Evolutionary conservation across 2,329 filamentous ascomycete species (phyloP), one percentile per base, ranked within the genome.

Genomic region (Cryphonectria japonica): DNA sequence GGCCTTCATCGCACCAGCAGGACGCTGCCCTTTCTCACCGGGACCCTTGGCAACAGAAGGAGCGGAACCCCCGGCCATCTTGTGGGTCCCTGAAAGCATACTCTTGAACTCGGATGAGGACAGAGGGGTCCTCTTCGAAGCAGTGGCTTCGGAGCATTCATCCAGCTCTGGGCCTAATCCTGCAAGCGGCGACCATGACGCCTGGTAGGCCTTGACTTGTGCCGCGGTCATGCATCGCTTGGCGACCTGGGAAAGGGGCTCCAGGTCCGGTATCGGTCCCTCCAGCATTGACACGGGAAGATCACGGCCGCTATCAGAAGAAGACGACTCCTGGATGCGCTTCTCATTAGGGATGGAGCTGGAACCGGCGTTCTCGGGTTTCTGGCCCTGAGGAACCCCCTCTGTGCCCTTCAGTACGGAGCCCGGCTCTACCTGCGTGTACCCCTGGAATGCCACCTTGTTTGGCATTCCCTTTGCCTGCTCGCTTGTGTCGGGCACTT

Each of bases 221-320:
- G 29, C 54, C 26, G 3, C 26, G 29, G 54, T 59, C 54, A 59
- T 59, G 54, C 54, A 59, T 34, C 54, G 54, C 54, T 59, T 59
- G 13, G 13, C 14, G 2, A 13, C 13, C 54, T 8, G 13, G 26
- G 6, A 22, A n/a, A 19, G 13, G 26, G 11, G 5, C 13, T 59
- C 11, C 32, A 16, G 3, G 9, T 57, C 26, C 6, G 43, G 14
- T 22, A 57, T 5, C 5, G 52, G 26, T 11, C 26, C 52, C 3
- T 16, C 26, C n/a, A 14, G n/a, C 26, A 3, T 1, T 26, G 13
- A 14, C 13, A 29, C 52, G 14, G 26, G n/a, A 32, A 29, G 11
- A 14, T 32, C 26, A 57, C 13, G 3, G 11, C 13, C 11, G n/a
- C 26, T 3, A 5, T 9, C 26, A 14, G 2, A 2, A 29, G 9